phyloP scores from a whole-genome alignment of 1,284 basidiomycete genomes.

The Xerocomus minutiporus region DNA sequence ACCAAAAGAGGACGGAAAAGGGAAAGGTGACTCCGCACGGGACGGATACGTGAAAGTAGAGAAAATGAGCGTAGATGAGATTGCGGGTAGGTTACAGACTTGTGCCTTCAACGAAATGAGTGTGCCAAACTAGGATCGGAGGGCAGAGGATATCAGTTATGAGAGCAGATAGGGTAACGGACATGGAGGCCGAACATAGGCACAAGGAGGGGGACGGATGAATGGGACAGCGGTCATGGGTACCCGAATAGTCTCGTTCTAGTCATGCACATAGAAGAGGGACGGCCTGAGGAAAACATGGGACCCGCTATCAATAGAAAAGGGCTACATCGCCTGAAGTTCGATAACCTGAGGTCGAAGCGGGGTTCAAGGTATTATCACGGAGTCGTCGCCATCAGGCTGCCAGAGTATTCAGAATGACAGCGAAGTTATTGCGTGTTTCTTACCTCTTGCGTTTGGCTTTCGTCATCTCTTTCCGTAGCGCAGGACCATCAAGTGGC shows the following conservation, averaged over 20 bases:
- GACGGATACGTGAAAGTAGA: conserved; percentile 20
- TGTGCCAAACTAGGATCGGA: conserved; percentile 21
- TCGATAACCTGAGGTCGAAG: conserved; percentile 4
- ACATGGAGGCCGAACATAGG: conserved; percentile 11
- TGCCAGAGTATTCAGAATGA: conserved; percentile 13
- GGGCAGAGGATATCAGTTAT: conserved; percentile 29
- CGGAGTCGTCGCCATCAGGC: conserved; percentile 34
- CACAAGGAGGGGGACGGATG: conserved; percentile 11
- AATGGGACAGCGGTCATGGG: conserved; percentile 8
- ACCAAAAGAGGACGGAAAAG: conserved; percentile 10
- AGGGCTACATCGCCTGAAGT: conserved; percentile 6
- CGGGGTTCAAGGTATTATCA: conserved; percentile 13
- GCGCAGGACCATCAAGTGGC: conserved; percentile 89
- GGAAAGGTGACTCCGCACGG: conserved; percentile 6
- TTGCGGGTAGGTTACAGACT: conserved; percentile 32
- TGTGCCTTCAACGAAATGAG: conserved; percentile 30
- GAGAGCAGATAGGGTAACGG: conserved; percentile 25
- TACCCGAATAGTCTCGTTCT: conserved; percentile 29
- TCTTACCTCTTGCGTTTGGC: conserved; percentile 90
- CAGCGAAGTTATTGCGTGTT: neutral
- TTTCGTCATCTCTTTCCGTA: conserved; percentile 99
- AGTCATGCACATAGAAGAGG: conserved; percentile 25
- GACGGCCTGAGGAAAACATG: conserved; percentile 21
- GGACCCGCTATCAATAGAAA: conserved; percentile 8
- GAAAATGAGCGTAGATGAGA: conserved; percentile 32